Conservation (phyloP, 805 yeast species). For the Yamadazyma olivae region DNA sequence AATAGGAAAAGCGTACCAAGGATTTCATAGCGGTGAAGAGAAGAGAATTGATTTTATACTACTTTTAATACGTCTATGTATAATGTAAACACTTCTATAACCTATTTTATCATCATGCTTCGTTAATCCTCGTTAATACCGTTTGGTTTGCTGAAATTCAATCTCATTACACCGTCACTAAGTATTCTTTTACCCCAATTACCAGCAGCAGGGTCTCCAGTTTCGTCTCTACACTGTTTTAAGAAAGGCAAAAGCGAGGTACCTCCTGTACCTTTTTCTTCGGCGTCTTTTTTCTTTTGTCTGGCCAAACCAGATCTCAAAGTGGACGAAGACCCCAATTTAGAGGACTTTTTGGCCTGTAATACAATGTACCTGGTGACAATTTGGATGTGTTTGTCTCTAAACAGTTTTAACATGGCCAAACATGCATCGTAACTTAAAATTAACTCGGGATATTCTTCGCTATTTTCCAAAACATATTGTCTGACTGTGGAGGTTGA, state of each 20-base stretch:
- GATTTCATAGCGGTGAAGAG: too few relatives aligned
- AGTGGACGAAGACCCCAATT: constrained; percentile 56
- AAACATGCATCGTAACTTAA: constrained; percentile 84
- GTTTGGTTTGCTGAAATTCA: constrained; percentile 37
- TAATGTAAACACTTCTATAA: too few relatives aligned
- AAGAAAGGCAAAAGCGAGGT: constrained; percentile 87
- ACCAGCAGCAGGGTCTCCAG: constrained; percentile 92
- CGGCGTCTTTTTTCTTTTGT: constrained; percentile 44
- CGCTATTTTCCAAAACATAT: constrained; percentile 47
- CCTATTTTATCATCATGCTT: too few relatives aligned
- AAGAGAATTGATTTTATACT: too few relatives aligned
- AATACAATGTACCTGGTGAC: constrained; percentile 83
- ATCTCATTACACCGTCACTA: constrained; percentile 50
- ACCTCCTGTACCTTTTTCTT: constrained; percentile 88
- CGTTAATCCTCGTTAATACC: constrained; percentile 38
- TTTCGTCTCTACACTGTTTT: constrained; percentile 94
- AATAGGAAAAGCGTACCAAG: too few relatives aligned
- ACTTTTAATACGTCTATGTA: too few relatives aligned
- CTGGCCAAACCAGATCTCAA: constrained; percentile 66
- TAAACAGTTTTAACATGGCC: constrained; percentile 81
- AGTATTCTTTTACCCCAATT: constrained; percentile 80
- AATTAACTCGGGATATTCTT: constrained; percentile 51
- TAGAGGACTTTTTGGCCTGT: constrained; percentile 61
- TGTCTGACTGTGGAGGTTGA: constrained; percentile 59
- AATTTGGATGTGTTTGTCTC: constrained; percentile 91